phyloP scores from a whole-genome alignment of 768 basidiomycete species.

The Lactarius hatsudake region DNA sequence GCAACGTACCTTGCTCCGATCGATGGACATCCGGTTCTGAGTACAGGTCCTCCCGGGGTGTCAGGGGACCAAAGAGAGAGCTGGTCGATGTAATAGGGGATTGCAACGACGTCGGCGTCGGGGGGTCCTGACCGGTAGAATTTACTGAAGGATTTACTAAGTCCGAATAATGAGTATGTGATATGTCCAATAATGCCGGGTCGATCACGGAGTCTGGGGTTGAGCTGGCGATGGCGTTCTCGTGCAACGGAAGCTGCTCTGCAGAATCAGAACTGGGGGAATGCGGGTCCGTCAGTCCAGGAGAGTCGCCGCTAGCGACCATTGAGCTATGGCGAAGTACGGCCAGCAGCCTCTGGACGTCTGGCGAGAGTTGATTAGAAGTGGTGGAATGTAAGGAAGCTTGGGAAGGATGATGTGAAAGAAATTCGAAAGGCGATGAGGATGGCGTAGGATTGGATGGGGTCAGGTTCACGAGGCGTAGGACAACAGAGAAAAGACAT shows the following conservation, averaged over 20 bases:
- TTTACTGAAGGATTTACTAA: background rate
- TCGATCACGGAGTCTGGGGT: conserved; percentile 26
- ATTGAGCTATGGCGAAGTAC: background rate
- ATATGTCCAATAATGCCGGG: conserved; percentile 22
- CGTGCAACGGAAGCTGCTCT: background rate
- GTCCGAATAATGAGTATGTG: conserved; percentile 6
- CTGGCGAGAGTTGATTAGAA: conserved; percentile 8
- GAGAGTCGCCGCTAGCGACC: conserved; percentile 20
- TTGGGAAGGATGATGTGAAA: background rate
- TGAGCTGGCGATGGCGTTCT: background rate
- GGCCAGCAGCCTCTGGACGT: conserved; percentile 13
- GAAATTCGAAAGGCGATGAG: background rate
- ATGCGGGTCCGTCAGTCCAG: conserved; percentile 53
- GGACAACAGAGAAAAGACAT: conserved; percentile 28
- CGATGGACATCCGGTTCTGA: conserved; percentile 38
- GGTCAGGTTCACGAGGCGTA: conserved; percentile 3
- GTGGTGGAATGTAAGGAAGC: conserved; percentile 10
- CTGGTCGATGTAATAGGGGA: conserved; percentile 24
- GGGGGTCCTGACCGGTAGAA: conserved; percentile 28
- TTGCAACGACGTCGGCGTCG: conserved; percentile 24
- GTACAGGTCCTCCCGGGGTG: conserved; percentile 36
- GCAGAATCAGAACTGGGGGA: conserved; percentile 36
- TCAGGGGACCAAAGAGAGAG: conserved; percentile 34
- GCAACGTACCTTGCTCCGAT: conserved; percentile 26
- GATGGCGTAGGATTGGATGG: background rate